Conservation (phyloP, 148 eudicot genomes). For the Agrostemma githago region DNA sequence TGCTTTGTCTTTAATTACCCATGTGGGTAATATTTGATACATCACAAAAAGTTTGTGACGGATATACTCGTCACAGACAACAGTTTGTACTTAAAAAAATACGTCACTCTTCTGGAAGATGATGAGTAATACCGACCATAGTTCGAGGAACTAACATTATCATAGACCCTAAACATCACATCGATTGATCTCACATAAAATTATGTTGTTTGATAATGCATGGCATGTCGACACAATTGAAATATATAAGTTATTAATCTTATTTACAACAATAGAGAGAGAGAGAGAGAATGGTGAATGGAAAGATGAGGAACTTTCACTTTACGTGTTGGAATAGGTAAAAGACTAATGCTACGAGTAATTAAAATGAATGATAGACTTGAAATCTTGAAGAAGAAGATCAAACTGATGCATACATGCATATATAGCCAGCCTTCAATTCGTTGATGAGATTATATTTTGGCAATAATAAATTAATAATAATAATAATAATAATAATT, state of each 20-base stretch:
- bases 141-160: neutral
- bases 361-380: neutral
- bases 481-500: constrained; percentile 21
- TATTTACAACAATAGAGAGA: neutral
- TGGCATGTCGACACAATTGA: neutral
- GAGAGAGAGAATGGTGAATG: neutral
- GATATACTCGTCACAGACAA: no score
- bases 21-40: no score
- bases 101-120: neutral
- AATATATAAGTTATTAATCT: neutral
- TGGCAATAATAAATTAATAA: constrained; percentile 20
- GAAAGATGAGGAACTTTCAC: constrained; percentile 4
- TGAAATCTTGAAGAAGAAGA: neutral
- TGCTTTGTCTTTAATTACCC: no score
- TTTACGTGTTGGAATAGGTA: constrained; percentile 19
- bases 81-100: no score
- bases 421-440: neutral
- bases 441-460: neutral
- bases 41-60: no score
- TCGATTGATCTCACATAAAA: neutral
- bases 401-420: constrained; percentile 5
- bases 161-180: constrained; percentile 8
- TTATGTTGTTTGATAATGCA: neutral
- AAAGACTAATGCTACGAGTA: neutral
- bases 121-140: neutral